phyloP scores from a whole-genome alignment of 805 yeast genomes.

The Tetrapisispora arboricola region DNA sequence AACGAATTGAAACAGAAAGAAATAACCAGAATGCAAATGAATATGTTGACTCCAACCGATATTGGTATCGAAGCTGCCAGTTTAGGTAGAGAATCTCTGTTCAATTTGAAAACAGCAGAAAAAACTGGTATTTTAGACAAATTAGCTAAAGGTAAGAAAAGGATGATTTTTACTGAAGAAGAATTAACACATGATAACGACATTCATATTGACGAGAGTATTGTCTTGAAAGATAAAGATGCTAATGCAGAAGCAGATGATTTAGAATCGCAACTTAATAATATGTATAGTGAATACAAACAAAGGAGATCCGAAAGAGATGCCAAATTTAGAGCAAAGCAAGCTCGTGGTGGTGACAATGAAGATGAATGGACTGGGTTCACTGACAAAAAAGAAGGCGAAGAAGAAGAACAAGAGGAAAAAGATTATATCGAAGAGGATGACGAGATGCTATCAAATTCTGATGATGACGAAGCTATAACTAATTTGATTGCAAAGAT shows the following conservation, averaged over 20 bases:
- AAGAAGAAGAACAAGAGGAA: constrained; percentile 29
- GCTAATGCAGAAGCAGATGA: constrained; percentile 45
- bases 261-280: constrained; percentile 73
- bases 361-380: constrained; percentile 78
- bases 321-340: constrained; percentile 58
- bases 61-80: constrained; percentile 89
- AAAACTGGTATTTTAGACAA: constrained; percentile 73
- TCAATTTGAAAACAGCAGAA: constrained; percentile 76
- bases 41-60: constrained; percentile 86
- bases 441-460: constrained; percentile 39
- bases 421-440: constrained; percentile 37
- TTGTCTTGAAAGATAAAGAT: constrained; percentile 25
- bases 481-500: constrained; percentile 46
- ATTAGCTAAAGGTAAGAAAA: constrained; percentile 65
- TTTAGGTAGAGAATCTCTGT: constrained; percentile 67
- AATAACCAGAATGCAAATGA: constrained; percentile 85
- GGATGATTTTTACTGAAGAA: constrained; percentile 46
- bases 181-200: constrained; percentile 48
- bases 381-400: constrained; percentile 34
- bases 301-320: constrained; percentile 56
- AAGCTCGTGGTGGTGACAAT: constrained; percentile 63
- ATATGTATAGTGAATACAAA: constrained; percentile 68
- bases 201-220: constrained; percentile 42
- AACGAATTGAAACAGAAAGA: constrained; percentile 85
- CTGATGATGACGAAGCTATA: constrained; percentile 68